Base-by-base conservation (phyloP, 1,284 basidiomycete species). In the Cutaneotrichosporon daszewskae region DNA sequence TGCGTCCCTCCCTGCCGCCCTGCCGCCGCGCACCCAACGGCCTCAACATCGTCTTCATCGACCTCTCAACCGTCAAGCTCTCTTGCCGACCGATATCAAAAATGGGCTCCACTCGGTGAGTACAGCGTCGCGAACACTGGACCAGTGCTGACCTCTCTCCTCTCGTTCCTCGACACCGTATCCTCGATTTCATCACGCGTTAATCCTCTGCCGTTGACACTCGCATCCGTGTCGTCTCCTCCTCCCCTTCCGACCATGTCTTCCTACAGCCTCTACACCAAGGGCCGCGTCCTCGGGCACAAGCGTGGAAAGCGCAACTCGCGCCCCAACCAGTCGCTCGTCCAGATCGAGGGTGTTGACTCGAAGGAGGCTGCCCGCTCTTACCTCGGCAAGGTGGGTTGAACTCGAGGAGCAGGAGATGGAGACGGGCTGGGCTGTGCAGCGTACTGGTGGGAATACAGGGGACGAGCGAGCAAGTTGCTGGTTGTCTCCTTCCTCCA, bases 261-360 rank as follows among this genome's bases (percentile, higher is more conserved):
- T 5, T 11, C 24, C 8, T 36, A 35, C 72, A 91, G 90, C 38
- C 82, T 96, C 69, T 97, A 97, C 82, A 76, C 77, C 76, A 96
- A 96, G 81, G 95, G 89, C 75, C 89, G 94, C 69, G 84, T 98
- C 70, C 80, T 96, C 70, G 89, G 91, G 62, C 88, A 95, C 87
- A 94, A 97, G 79, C 88, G 95, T 62, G 90, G 87, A 63, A 97
- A 97, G 80, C 85, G 89, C 73, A 96, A 95, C 80, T 80, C 85
- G 56, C 80, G 84, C 70, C 90, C 90, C 69, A 94, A 94, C 79
- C 95, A 91, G 58, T 88, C 90, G 49, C 83, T 98, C 64, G 76
- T 98, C 69, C 88, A 94, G 76, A 90, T 98, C 71, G 94, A 98
- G 78, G 94, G 94, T 72, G 92, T 97, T 47, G 82, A 83, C 62